Percentiles rank a stretch among this genome's conserved stretches.
Conservation (phyloP, 139 green algal genomes). For the Raphidocelis subcapitata region DNA sequence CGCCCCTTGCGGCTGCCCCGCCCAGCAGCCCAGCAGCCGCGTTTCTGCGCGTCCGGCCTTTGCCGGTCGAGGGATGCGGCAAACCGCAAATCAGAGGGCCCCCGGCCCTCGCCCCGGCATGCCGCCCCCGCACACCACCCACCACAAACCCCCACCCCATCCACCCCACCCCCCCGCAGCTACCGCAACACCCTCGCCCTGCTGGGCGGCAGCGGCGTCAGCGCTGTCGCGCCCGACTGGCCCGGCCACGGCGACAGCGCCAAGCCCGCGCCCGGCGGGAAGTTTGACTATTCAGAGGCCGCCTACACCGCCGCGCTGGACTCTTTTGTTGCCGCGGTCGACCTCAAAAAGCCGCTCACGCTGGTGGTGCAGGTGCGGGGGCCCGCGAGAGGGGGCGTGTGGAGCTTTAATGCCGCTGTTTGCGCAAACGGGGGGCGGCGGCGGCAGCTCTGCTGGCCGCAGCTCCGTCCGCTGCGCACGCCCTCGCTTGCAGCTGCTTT, state of each 20-base stretch:
- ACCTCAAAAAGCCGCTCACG: slow-evolving; percentile 51
- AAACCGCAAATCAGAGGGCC: no score
- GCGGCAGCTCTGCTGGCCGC: neutral
- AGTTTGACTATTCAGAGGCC: slow-evolving; percentile 51
- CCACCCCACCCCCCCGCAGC: neutral
- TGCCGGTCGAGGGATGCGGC: no score
- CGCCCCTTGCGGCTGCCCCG: neutral
- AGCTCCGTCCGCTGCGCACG: neutral
- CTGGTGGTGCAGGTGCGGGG: slow-evolving; percentile 44
- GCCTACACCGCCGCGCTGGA: slow-evolving; percentile 47
- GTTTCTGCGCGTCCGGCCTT: neutral
- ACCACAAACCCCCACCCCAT: neutral
- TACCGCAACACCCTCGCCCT: slow-evolving; percentile 48
- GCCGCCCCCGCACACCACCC: neutral
- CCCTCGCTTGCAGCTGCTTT: neutral
- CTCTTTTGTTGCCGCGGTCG: slow-evolving; percentile 44
- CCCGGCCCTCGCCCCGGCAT: neutral
- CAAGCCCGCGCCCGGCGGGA: slow-evolving; percentile 49
- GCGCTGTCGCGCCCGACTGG: slow-evolving; percentile 69
- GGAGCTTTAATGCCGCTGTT: neutral
- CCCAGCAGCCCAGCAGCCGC: neutral
- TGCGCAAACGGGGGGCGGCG: neutral
- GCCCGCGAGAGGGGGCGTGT: neutral
- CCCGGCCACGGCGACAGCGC: slow-evolving; percentile 62
- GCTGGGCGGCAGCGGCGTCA: slow-evolving; percentile 57